phyloP scores from a whole-genome alignment of 345 rosid genomes.

The Brassica nigra region DNA sequence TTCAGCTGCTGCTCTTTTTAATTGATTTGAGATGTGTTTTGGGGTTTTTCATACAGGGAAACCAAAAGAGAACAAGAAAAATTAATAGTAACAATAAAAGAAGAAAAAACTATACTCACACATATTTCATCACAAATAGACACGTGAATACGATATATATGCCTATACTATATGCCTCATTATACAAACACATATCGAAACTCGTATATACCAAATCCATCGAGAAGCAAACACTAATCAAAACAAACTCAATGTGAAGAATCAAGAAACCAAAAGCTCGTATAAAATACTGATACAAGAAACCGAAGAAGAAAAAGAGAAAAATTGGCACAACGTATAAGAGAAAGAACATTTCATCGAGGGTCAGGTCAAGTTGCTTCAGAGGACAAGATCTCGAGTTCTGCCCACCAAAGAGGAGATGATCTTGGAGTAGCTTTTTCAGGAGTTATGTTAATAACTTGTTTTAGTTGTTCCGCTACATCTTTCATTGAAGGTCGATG shows the following conservation, averaged over 20 bases:
- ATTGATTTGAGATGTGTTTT: too few species aligned
- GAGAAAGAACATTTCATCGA: constrained; percentile 4
- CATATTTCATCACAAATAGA: not conserved
- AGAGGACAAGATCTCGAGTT: constrained; percentile 84
- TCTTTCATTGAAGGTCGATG: constrained; percentile 73
- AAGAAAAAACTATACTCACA: not conserved
- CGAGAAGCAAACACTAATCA: constrained; percentile 29
- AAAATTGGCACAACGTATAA: constrained; percentile 14
- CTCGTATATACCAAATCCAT: constrained; percentile 28
- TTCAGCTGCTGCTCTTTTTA: too few species aligned
- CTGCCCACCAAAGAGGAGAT: constrained; percentile 99
- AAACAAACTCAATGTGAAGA: constrained; percentile 20
- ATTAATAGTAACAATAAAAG: too few species aligned
- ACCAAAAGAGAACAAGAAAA: too few species aligned
- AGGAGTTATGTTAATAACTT: constrained; percentile 60
- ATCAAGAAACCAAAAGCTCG: constrained; percentile 33
- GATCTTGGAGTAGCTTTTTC: constrained; percentile 91
- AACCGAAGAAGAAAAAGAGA: constrained; percentile 2
- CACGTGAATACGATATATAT: not conserved
- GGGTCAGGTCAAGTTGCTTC: constrained; percentile 64
- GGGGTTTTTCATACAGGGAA: too few species aligned
- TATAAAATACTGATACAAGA: constrained; percentile 21
- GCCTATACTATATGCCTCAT: constrained; percentile 3
- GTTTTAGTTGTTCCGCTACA: constrained; percentile 51
- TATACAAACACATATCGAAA: constrained; percentile 26